These are phyloP conservation scores for Colletotrichum tamarilloi DNA, from an alignment of 2,329 filamentous ascomycete species.

Conservation along the genomic window DNA sequence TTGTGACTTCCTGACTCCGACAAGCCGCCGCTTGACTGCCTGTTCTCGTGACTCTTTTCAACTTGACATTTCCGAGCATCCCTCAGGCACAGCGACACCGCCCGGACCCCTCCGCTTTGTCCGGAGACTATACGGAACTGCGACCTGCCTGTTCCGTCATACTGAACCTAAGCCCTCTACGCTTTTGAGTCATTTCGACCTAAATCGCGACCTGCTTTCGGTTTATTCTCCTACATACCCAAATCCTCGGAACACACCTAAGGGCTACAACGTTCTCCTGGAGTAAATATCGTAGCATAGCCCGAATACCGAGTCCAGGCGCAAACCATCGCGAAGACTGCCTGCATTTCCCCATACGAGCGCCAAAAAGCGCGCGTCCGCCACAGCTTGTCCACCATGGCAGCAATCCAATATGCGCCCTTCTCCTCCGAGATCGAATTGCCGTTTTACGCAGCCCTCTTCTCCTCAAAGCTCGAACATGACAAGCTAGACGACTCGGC, in stretches of 20 bases:
- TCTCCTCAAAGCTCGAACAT: conserved; percentile 93
- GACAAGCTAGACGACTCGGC: conserved; percentile 97
- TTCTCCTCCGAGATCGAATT: conserved; percentile 96
- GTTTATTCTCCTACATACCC: neutral
- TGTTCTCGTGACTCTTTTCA: conserved; percentile 4
- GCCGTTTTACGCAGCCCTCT: conserved; percentile 94
- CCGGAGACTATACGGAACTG: conserved; percentile 4
- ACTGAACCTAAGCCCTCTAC: neutral
- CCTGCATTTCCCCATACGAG: neutral
- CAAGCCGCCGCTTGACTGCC: neutral
- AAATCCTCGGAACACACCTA: neutral
- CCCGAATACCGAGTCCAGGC: neutral
- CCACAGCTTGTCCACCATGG: conserved; percentile 54
- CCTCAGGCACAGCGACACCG: neutral
- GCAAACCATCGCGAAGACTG: neutral
- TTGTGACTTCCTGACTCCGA: conserved; percentile 4
- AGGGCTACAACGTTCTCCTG: neutral
- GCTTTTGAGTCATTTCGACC: conserved; percentile 22
- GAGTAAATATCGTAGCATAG: neutral
- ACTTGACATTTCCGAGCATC: neutral
- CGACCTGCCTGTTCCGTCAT: conserved; percentile 21
- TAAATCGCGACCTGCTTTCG: neutral
- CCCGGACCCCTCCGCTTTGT: conserved; percentile 11
- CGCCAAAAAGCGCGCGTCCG: neutral
- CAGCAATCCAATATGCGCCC: conserved; percentile 78